Evolutionary conservation across 2,329 filamentous ascomycete genomes (phyloP).

Genomic region (Calonectria fujianensis): DNA sequence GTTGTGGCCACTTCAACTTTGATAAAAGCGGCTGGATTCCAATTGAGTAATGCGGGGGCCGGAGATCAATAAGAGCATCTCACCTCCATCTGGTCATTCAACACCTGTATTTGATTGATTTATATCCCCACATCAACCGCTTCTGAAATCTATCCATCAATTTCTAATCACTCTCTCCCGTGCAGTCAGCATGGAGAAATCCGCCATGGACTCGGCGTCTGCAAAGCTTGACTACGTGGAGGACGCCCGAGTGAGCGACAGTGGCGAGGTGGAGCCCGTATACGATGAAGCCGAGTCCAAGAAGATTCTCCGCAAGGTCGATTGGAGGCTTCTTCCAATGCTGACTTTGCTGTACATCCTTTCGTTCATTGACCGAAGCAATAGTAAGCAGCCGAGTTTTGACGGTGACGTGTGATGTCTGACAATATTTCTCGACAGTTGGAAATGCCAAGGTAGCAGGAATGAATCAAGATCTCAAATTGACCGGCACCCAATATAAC

Average conservation of each 20-base stretch:
- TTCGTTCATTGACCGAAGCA: slow-evolving; percentile 18
- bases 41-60: neutral
- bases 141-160: neutral
- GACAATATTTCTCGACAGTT: neutral
- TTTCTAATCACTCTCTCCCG: neutral
- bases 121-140: neutral
- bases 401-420: neutral
- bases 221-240: slow-evolving; percentile 9
- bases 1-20: neutral
- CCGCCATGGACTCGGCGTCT: neutral
- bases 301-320: slow-evolving; percentile 23
- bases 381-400: neutral
- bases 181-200: slow-evolving; percentile 12
- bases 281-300: slow-evolving; percentile 4
- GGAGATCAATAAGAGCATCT: neutral
- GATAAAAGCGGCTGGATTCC: neutral
- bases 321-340: slow-evolving; percentile 13
- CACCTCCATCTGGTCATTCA: neutral
- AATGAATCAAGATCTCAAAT: slow-evolving; percentile 4
- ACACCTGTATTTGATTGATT: neutral
- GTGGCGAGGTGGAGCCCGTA: neutral
- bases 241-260: neutral
- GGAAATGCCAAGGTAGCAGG: slow-evolving; percentile 28
- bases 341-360: slow-evolving; percentile 12
- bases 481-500: slow-evolving; percentile 8